These are phyloP conservation scores for Cocos nucifera DNA, from an alignment of 176 grass and related monocot genomes.

Conservation along the genomic window DNA sequence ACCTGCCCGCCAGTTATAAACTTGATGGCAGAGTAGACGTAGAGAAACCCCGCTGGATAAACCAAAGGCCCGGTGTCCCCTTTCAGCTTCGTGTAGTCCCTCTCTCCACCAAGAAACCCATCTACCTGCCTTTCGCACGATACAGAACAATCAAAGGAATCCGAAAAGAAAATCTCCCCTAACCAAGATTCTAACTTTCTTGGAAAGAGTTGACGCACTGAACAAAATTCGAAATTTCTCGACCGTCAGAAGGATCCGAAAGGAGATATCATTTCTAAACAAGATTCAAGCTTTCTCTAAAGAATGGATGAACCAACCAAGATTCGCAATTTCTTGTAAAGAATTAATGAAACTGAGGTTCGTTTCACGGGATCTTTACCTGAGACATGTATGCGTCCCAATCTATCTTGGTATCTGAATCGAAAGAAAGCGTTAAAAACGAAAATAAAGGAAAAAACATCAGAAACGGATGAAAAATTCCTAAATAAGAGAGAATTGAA, in stretches of 20 bases:
- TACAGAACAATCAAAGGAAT: conserved; percentile 8
- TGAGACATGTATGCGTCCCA: conserved; percentile 99
- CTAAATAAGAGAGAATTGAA: background rate
- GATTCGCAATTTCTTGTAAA: conserved; percentile 4
- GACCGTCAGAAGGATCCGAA: background rate
- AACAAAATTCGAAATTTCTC: conserved; percentile 4
- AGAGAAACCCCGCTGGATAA: conserved; percentile 95
- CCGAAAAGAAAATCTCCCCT: background rate
- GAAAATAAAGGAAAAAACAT: background rate
- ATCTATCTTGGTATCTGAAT: conserved; percentile 92
- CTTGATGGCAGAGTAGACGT: conserved; percentile 68
- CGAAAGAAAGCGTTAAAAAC: background rate
- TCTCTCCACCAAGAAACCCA: conserved; percentile 69
- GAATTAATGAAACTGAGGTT: background rate
- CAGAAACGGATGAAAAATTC: background rate
- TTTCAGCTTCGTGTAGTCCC: conserved; percentile 85
- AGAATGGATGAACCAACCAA: background rate
- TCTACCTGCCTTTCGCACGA: conserved; percentile 31
- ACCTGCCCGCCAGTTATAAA: conserved; percentile 65
- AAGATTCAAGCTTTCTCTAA: conserved; percentile 8
- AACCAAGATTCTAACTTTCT: background rate
- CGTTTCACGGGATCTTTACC: conserved; percentile 30
- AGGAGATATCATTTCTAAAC: background rate
- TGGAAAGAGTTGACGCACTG: too few species aligned
- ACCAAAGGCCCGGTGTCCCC: conserved; percentile 91